These are phyloP conservation scores for Picea mariana DNA, from an alignment of 83 land plant species.

Conservation along the genomic window DNA sequence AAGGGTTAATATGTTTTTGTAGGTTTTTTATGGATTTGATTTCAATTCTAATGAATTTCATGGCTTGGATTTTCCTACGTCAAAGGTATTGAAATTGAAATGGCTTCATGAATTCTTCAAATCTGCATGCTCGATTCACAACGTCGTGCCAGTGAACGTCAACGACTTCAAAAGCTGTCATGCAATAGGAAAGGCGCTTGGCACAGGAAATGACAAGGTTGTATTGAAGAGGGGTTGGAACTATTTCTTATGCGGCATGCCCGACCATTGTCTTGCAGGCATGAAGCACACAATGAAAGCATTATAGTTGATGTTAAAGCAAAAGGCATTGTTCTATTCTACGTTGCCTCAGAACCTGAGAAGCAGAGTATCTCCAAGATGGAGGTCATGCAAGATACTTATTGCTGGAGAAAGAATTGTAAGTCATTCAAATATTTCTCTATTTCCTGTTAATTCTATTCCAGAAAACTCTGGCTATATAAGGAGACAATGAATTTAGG, in stretches of 20 bases:
- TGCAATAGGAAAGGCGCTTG: slow-evolving; percentile 20
- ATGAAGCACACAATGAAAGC: slow-evolving; percentile 48
- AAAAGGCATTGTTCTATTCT: too few relatives aligned
- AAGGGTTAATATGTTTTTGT: not conserved
- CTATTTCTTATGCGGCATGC: slow-evolving; percentile 46
- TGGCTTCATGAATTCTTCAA: slow-evolving; percentile 35
- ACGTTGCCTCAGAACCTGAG: too few relatives aligned
- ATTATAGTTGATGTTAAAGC: not conserved
- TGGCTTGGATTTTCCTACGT: too few relatives aligned
- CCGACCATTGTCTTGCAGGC: slow-evolving; percentile 45
- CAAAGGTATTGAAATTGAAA: too few relatives aligned
- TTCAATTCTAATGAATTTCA: too few relatives aligned
- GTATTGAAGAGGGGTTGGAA: slow-evolving; percentile 31
- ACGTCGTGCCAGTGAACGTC: slow-evolving; percentile 34
- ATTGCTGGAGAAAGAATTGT: too few relatives aligned
- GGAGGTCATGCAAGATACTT: too few relatives aligned
- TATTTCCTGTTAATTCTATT: too few relatives aligned
- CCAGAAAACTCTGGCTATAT: too few relatives aligned
- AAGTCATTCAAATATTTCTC: too few relatives aligned
- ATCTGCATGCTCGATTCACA: slow-evolving; percentile 33
- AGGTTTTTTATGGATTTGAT: not conserved
- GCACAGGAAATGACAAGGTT: slow-evolving; percentile 33
- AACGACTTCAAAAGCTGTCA: slow-evolving; percentile 36
- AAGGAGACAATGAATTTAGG: too few relatives aligned
- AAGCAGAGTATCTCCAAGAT: too few relatives aligned